A percentile compares a stretch with the other conserved stretches of the same genome.
phyloP scores from a whole-genome alignment of 768 basidiomycete species.

The Naganishia kalamii region DNA sequence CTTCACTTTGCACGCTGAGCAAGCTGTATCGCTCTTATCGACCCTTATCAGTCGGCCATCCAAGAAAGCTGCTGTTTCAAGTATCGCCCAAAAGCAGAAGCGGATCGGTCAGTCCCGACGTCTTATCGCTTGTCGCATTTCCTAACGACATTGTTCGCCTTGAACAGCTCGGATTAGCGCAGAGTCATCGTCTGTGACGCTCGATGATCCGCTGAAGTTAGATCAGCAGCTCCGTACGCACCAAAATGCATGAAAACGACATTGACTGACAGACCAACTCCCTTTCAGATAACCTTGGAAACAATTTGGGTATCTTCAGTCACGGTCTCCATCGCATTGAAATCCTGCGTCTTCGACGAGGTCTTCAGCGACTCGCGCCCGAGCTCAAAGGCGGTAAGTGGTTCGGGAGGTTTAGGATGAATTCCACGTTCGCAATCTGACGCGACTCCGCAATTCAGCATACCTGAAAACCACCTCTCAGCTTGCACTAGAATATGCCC shows the following conservation, averaged over 20 bases:
- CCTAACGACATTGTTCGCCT: neutral
- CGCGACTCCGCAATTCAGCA: slow-evolving; percentile 47
- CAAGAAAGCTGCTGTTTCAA: neutral
- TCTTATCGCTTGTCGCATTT: neutral
- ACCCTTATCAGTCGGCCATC: neutral
- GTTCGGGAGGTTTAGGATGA: neutral
- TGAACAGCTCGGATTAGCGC: neutral
- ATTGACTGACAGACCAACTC: neutral
- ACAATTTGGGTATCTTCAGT: slow-evolving; percentile 59
- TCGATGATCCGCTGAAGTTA: neutral
- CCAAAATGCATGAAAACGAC: neutral
- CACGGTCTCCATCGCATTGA: slow-evolving; percentile 62
- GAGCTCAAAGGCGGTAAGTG: slow-evolving; percentile 53
- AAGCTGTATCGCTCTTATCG: neutral
- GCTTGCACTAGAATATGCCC: slow-evolving; percentile 71
- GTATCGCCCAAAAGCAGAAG: neutral
- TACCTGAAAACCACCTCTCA: slow-evolving; percentile 62
- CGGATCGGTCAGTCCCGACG: neutral
- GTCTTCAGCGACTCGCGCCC: slow-evolving; percentile 54
- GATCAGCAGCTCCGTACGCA: slow-evolving; percentile 18
- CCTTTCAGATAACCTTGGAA: neutral
- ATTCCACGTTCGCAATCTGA: neutral
- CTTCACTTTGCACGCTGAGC: neutral
- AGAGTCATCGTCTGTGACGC: neutral
- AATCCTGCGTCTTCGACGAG: slow-evolving; percentile 60